Base-by-base conservation (phyloP, 2,329 filamentous ascomycete genomes). In the Podosphaera fusca region DNA sequence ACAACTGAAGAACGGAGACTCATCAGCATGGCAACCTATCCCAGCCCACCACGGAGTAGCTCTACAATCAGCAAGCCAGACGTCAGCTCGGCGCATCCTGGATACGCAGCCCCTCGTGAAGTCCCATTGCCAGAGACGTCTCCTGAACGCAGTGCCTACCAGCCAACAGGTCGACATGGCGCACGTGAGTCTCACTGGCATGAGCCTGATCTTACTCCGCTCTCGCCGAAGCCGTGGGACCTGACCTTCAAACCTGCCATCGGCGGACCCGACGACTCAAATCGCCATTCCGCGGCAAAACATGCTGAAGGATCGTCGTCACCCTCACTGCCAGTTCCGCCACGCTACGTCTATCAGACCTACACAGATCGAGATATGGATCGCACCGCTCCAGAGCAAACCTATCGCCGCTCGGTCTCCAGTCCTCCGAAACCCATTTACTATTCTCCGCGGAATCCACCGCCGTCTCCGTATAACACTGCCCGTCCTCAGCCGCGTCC, bases 401-500 rank as follows among this genome's bases (percentile, higher is more conserved):
- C 50, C 21, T 38, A 49, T 14, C 52, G 47, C 33, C 47, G 47
- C 45, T 56, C 29, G 52, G 31, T 29, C 46, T 55, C 34, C 52
- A 51, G 31, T 12, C 57, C 59, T 38, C 60, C 57, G 4, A 55
- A 50, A 56, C 60, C 59, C 5, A 33, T 64, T 42, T 57, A 60
- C 56, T 63, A 58, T 58, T 63, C 62, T 1, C 64, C 63, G 12
- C 56, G 56, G 8, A 64, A 64, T 36, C 57, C 55, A 30, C 56
- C 59, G 2, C 61, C 63, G 2, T 60, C 61, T 12, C 64, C 65
- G 4, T 65, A 64, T 57, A 63, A 57, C 52, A 57, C 58, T 6
- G 59, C 60, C 9, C 62, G 65, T 10, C 65, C 65, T 1, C 53
- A 58, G 12, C 63, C 64, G 1, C 59, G 65, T 5, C 61, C 60